phyloP scores from a whole-genome alignment of 352 stramenopile genomes.

The Phytopythium boreale region DNA sequence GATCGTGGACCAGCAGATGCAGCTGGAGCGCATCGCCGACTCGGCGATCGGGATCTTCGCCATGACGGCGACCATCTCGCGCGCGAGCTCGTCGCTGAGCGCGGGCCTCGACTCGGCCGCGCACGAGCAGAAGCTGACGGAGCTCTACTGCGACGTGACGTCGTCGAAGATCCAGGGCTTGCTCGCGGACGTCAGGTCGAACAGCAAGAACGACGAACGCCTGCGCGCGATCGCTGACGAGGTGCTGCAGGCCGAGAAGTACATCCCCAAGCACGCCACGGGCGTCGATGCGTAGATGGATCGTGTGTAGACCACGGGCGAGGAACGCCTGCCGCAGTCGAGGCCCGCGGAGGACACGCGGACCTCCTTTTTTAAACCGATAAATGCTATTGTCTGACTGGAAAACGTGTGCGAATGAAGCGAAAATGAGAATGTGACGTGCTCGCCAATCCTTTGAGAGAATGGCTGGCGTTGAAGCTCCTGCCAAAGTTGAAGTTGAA shows the following conservation, averaged over 20 bases:
- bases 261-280: conserved; percentile 75
- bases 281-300: conserved; percentile 53
- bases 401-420: too few species aligned
- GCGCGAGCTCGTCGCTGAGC: conserved; percentile 60
- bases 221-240: conserved; percentile 77
- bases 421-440: too few species aligned
- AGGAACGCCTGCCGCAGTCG: not conserved
- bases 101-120: conserved; percentile 49
- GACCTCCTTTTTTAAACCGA: not conserved
- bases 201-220: conserved; percentile 58
- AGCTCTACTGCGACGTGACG: conserved; percentile 76
- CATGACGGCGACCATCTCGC: conserved; percentile 87
- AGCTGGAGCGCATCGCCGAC: conserved; percentile 84
- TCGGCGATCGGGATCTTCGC: conserved; percentile 80
- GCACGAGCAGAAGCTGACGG: conserved; percentile 77
- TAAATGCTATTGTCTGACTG: not conserved
- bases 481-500: not conserved
- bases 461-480: too few species aligned
- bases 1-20: conserved; percentile 85
- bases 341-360: not conserved
- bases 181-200: conserved; percentile 57
- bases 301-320: not conserved
- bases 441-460: too few species aligned
- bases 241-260: conserved; percentile 69
- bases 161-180: conserved; percentile 65